phyloP scores from a whole-genome alignment of 1,284 basidiomycete species.

The Cryptococcus jaspeensis region DNA sequence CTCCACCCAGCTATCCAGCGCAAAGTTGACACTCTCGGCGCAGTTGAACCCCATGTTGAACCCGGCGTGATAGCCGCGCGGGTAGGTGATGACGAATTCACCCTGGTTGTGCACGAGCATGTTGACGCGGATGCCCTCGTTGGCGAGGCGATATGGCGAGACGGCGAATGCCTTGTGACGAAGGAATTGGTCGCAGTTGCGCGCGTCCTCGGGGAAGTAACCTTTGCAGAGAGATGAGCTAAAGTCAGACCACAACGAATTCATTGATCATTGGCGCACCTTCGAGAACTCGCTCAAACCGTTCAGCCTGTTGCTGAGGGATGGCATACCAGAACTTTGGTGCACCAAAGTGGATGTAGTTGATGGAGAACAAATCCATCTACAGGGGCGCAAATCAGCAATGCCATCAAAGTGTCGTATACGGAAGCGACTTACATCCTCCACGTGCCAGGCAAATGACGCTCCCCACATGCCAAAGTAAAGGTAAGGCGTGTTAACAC shows the following conservation, averaged over 20 bases:
- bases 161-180: conserved; percentile 96
- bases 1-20: conserved; percentile 91
- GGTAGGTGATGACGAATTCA: conserved; percentile 96
- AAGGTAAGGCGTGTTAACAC: conserved; percentile 95
- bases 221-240: conserved; percentile 53
- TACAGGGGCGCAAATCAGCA: conserved; percentile 42
- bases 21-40: conserved; percentile 97
- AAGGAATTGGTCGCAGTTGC: conserved; percentile 85
- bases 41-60: conserved; percentile 98
- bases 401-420: not conserved
- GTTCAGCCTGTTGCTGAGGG: conserved; percentile 75
- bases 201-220: conserved; percentile 81
- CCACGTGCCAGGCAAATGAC: conserved; percentile 98
- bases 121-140: conserved; percentile 80
- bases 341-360: conserved; percentile 98
- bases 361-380: conserved; percentile 97
- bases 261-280: conserved; percentile 57
- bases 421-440: conserved; percentile 56
- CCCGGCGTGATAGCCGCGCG: conserved; percentile 90
- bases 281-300: conserved; percentile 77
- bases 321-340: conserved; percentile 96
- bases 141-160: conserved; percentile 77
- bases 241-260: not conserved
- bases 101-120: conserved; percentile 83
- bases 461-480: conserved; percentile 99